A percentile compares a stretch with the other conserved stretches of the same genome.
Evolutionary conservation across 495 filamentous ascomycete genomes (phyloP).

Genomic region (Neurospora tetraspora): DNA sequence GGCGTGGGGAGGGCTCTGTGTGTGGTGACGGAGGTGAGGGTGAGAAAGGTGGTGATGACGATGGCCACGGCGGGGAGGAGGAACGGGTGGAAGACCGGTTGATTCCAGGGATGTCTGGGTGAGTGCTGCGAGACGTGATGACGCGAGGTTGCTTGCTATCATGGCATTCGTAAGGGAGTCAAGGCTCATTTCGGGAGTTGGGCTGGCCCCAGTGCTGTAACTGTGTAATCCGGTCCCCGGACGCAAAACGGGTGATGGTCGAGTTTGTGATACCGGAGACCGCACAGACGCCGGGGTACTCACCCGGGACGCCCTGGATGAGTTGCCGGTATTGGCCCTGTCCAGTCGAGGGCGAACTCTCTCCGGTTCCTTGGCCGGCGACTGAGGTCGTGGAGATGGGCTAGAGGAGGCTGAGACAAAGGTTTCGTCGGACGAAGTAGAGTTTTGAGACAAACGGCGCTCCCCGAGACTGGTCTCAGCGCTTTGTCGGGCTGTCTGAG

Average conservation of each 20-base stretch:
- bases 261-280: neutral
- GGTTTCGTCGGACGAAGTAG: slow-evolving; percentile 32
- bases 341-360: neutral
- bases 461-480: neutral
- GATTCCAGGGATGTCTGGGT: slow-evolving; percentile 19
- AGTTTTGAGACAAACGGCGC: slow-evolving; percentile 13
- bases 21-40: neutral
- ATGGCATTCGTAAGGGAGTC: slow-evolving; percentile 59
- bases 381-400: slow-evolving; percentile 19
- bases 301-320: slow-evolving; percentile 6
- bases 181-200: slow-evolving; percentile 23
- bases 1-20: neutral
- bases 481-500: neutral
- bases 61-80: slow-evolving; percentile 14
- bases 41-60: slow-evolving; percentile 21
- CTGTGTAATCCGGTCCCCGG: neutral
- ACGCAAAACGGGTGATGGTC: slow-evolving; percentile 1
- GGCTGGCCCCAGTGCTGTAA: slow-evolving; percentile 3
- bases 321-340: slow-evolving; percentile 9
- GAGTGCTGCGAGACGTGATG: slow-evolving; percentile 35
- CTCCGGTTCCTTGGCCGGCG: slow-evolving; percentile 11
- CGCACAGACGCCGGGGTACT: neutral
- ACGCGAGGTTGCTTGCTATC: slow-evolving; percentile 73
- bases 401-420: slow-evolving; percentile 40
- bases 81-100: slow-evolving; percentile 15